Conservation (phyloP, 441 rosid species). For the Adansonia madagascariensis region DNA sequence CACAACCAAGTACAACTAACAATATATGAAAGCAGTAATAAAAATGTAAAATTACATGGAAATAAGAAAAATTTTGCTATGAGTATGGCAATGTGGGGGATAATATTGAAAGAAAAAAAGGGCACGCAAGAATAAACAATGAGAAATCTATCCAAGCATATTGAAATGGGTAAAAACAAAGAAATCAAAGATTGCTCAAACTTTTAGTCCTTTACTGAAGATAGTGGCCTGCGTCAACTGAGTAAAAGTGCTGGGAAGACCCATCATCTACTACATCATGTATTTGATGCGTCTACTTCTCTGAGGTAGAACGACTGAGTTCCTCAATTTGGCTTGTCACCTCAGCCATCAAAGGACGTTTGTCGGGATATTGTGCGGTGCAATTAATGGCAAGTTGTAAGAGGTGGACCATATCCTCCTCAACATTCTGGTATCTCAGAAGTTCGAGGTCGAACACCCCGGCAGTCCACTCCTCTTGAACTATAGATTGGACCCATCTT, state of each 20-base stretch:
- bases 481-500: background rate
- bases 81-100: background rate
- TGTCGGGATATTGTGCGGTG: background rate
- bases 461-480: background rate
- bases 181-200: slow-evolving; percentile 18
- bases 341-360: background rate
- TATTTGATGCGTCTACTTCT: slow-evolving; percentile 27
- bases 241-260: background rate
- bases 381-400: background rate
- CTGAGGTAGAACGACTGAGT: slow-evolving; percentile 10
- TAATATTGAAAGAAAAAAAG: background rate
- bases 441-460: background rate
- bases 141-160: slow-evolving; percentile 23
- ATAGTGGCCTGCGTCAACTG: slow-evolving; percentile 19
- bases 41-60: background rate
- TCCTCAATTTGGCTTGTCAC: background rate
- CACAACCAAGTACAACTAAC: background rate
- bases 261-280: slow-evolving; percentile 37
- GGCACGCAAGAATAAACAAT: slow-evolving; percentile 43
- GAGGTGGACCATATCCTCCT: background rate
- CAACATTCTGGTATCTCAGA: background rate
- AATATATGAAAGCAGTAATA: background rate
- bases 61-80: slow-evolving; percentile 4
- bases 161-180: slow-evolving; percentile 8
- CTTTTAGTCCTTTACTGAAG: slow-evolving; percentile 34